phyloP scores from a whole-genome alignment of 805 yeast genomes.

The Wickerhamiella musiphila region DNA sequence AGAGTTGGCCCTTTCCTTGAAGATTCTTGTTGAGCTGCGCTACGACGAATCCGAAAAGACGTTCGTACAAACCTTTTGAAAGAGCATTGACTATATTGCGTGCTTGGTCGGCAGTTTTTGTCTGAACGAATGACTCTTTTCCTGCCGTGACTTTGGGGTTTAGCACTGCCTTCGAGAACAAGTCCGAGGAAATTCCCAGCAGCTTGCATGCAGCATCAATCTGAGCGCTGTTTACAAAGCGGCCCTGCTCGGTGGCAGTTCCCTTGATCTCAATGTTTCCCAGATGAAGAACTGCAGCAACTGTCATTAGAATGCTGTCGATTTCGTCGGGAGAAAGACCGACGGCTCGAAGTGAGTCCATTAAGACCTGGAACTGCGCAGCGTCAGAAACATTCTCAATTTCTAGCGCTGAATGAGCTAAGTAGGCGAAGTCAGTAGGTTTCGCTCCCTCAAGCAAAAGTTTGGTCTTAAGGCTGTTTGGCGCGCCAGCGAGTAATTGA shows the following conservation, averaged over 20 bases:
- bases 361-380: slow-evolving; percentile 43
- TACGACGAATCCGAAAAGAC: slow-evolving; percentile 62
- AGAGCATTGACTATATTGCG: slow-evolving; percentile 70
- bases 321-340: slow-evolving; percentile 45
- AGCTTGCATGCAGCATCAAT: slow-evolving; percentile 37
- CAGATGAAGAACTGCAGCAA: slow-evolving; percentile 64
- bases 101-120: slow-evolving; percentile 65
- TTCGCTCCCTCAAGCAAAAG: slow-evolving; percentile 27
- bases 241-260: slow-evolving; percentile 58
- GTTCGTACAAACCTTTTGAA: slow-evolving; percentile 74
- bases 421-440: slow-evolving; percentile 36
- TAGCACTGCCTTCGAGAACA: slow-evolving; percentile 42
- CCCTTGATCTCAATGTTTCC: slow-evolving; percentile 70
- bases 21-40: slow-evolving; percentile 56
- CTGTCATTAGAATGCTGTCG: slow-evolving; percentile 39
- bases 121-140: slow-evolving; percentile 63
- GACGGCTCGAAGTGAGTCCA: slow-evolving; percentile 53
- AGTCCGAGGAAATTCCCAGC: slow-evolving; percentile 43
- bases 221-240: slow-evolving; percentile 34
- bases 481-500: slow-evolving; percentile 59
- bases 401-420: slow-evolving; percentile 34
- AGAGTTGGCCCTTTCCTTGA: slow-evolving; percentile 14
- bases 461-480: slow-evolving; percentile 23
- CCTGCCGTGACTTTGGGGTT: slow-evolving; percentile 86
- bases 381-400: slow-evolving; percentile 67